phyloP scores from a whole-genome alignment of 371 early-diverging fungal species.

The Mucor indicus region DNA sequence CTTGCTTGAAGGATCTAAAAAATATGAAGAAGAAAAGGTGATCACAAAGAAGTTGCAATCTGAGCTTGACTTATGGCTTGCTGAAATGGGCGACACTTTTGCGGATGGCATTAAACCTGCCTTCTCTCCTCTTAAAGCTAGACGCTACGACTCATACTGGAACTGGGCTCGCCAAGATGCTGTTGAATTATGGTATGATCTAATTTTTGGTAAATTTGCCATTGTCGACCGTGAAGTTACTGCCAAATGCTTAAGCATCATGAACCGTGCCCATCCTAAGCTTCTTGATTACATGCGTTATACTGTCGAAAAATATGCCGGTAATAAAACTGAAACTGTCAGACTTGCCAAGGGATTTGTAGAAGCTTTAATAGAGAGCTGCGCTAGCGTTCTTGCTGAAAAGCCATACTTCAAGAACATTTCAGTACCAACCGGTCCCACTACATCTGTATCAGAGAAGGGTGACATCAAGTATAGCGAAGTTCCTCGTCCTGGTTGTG shows the following conservation, averaged over 20 bases:
- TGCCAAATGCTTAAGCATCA: constrained; percentile 86
- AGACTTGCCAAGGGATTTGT: constrained; percentile 79
- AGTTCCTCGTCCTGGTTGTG: constrained; percentile 63
- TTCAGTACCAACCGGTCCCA: constrained; percentile 77
- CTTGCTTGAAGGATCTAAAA: constrained; percentile 75
- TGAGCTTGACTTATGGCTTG: constrained; percentile 85
- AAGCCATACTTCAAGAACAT: constrained; percentile 88
- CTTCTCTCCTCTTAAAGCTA: constrained; percentile 84
- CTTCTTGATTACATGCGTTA: constrained; percentile 87
- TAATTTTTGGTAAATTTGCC: constrained; percentile 87
- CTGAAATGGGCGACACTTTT: constrained; percentile 89
- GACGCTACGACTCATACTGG: constrained; percentile 93
- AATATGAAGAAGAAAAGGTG: constrained; percentile 68
- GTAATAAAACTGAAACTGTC: constrained; percentile 80
- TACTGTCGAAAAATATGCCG: constrained; percentile 71
- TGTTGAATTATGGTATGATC: constrained; percentile 85
- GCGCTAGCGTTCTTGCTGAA: constrained; percentile 71
- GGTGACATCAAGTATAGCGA: constrained; percentile 87
- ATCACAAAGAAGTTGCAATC: constrained; percentile 70
- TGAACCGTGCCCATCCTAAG: constrained; percentile 87
- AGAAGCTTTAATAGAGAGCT: constrained; percentile 83
- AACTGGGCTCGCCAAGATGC: constrained; percentile 97
- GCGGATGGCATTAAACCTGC: constrained; percentile 84
- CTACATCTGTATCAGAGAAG: constrained; percentile 71
- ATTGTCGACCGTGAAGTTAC: constrained; percentile 92